Evolutionary conservation across 75 land plant species (phyloP), one percentile per base, ranked within the genome.

Genomic region (Pseudotsuga menziesii): DNA sequence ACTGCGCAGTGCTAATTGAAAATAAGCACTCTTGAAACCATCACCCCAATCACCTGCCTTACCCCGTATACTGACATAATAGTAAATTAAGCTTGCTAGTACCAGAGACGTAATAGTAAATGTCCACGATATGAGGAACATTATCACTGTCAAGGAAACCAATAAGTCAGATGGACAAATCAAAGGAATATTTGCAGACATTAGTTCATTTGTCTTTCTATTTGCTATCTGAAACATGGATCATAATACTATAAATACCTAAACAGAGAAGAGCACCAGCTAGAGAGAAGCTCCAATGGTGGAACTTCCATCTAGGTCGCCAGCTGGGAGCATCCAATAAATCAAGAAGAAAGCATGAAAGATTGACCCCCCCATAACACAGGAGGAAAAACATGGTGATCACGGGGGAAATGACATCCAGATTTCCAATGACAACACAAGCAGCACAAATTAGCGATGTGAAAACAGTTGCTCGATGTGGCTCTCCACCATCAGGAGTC

Each of bases 1-100:
- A 85, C 99, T 97, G 7, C 99, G 89, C 64, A 97, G 85, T 27
- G 99, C 99, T 48, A 97, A 87, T 74, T 97, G 99, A 74, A 97
- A 97, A 81, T 97, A 97, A 20, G 99, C 99, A 91, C 99, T 97
- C 76, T 97, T 97, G 84, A 97, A 90, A 62, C 99, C 99, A 83
- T 97, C 99, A 52, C 99, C 99, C 99, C 99, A 97, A 77, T 97
- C 97, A 56, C 99, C 99, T 75, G 94, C 99, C 81, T 97, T 97
- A 39, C 99, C 99, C 82, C 92, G 91, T 69, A 97, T 72, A 78
- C 97, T 83, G 36, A 97, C 99, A 78, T 97, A 97, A 77, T 94
- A 94, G 76, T 97, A 97, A 72, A 97, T 89, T 57, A 97, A 91
- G 79, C 94, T 89, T 29, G 91, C 99, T 75, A 97, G 88, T 57